Conservation (phyloP, 331 rosid genomes). For the Arachis monticola region DNA sequence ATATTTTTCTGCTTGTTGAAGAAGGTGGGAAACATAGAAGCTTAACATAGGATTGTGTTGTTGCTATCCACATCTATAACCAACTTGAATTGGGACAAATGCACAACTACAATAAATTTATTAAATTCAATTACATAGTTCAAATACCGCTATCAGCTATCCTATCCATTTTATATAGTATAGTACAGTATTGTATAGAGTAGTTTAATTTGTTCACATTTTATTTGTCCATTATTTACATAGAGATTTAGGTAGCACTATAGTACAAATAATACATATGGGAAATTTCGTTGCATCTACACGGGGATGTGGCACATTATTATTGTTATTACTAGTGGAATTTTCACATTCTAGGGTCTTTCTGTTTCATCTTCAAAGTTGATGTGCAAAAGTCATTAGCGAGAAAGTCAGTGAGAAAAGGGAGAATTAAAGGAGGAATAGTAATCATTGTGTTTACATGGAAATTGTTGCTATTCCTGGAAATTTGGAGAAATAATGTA, state of each 20-base stretch:
- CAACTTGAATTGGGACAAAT: background rate
- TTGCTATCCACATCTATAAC: background rate
- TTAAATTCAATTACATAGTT: background rate
- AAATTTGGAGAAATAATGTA: conserved; percentile 13
- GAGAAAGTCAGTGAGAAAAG: conserved; percentile 34
- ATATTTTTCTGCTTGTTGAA: background rate
- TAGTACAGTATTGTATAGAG: background rate
- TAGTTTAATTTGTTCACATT: background rate
- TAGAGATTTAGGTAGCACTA: background rate
- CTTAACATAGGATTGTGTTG: background rate
- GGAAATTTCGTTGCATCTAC: background rate
- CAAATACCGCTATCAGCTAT: background rate
- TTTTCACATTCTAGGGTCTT: background rate
- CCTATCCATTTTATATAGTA: background rate
- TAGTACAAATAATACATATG: background rate
- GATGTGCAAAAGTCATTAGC: conserved; percentile 18
- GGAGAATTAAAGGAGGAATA: background rate
- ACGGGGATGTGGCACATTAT: background rate
- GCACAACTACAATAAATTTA: background rate
- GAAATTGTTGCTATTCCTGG: conserved; percentile 7
- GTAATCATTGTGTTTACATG: background rate
- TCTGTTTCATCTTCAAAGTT: conserved; percentile 34
- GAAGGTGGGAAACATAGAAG: background rate
- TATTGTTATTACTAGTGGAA: background rate
- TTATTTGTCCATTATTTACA: background rate